Evolutionary conservation across 345 rosid genomes (phyloP), one percentile per base, ranked within the genome.

Genomic region (Lenwebbia sp.): DNA sequence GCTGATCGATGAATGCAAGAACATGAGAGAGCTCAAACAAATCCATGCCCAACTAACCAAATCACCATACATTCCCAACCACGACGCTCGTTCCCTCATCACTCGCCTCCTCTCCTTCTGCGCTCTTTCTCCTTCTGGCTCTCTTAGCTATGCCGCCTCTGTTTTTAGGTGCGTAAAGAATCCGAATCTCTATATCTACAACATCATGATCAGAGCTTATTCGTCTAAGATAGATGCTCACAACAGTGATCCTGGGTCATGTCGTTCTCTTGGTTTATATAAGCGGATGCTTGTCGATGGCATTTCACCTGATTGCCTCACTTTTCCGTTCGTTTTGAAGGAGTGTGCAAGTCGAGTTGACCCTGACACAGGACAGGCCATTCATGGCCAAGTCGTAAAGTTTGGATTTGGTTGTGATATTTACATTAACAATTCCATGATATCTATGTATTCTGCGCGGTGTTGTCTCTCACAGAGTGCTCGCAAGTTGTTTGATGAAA

Each of bases 271-370:
- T 22, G 9, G 65, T 65, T 74, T 93, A 58, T 92, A 90, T 86
- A 92, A 91, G 87, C 90, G 87, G 82, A 92, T 94, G 96, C 74
- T 88, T 40, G 60, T 25, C 21, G 25, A 84, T 58, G 92, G 93
- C 87, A 86, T 92, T 83, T 49, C 55, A 5, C 95, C 96, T 37
- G 93, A 92, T 86, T 58, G 85, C 88, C 90, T 94, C 76, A 91
- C 96, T 10, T 88, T 94, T 84, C 96, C 96, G 12, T 94, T 94
- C 85, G 88, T 94, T 19, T n/a, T 94, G 55, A 94, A 94, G 90
- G 95, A 91, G 84, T 92, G 94, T 85, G 82, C 91, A 8, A 85
- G 84, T 84, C 87, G 86, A 60, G 40, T 84, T 12, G 90, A 91
- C 84, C 26, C 85, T 44, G 83, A 51, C 53, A 37, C 84, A 10